These are phyloP conservation scores for Purshia tridentata DNA, from an alignment of 306 rosid genomes.

Conservation along the genomic window DNA sequence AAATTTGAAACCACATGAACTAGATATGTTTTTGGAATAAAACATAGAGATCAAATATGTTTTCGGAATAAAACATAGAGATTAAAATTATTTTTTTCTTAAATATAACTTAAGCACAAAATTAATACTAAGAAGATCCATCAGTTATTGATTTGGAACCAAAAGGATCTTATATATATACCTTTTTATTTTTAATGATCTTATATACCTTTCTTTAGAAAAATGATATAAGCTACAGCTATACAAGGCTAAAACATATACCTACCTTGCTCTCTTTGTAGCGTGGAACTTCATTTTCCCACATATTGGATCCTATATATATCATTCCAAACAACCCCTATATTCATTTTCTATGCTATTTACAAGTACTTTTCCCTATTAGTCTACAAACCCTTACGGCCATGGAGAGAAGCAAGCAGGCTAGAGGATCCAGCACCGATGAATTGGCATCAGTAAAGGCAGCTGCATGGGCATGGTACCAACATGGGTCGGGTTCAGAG, in stretches of 20 bases:
- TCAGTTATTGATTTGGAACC: too few species aligned
- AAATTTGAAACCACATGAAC: too few species aligned
- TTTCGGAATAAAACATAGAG: too few species aligned
- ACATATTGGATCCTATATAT: constrained; percentile 20
- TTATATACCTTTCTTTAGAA: neutral
- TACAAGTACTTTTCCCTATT: constrained; percentile 5
- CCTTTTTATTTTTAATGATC: neutral
- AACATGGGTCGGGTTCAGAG: constrained; percentile 57
- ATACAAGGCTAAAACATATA: neutral
- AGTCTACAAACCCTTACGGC: neutral
- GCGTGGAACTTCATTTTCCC: constrained; percentile 57
- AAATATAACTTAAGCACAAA: too few species aligned
- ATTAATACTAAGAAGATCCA: too few species aligned
- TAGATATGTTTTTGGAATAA: too few species aligned
- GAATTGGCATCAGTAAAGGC: constrained; percentile 48
- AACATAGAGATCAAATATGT: too few species aligned
- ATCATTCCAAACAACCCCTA: neutral
- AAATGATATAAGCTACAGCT: constrained; percentile 11
- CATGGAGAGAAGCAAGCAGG: constrained; percentile 32
- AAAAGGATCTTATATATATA: too few species aligned
- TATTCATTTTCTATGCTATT: neutral
- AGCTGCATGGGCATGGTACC: constrained; percentile 95
- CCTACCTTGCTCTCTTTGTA: neutral
- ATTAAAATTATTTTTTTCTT: too few species aligned
- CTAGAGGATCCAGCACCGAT: constrained; percentile 8